Evolutionary conservation across 2,329 filamentous ascomycete species (phyloP).

Genomic region (Magnaporthiopsis rhizophila): DNA sequence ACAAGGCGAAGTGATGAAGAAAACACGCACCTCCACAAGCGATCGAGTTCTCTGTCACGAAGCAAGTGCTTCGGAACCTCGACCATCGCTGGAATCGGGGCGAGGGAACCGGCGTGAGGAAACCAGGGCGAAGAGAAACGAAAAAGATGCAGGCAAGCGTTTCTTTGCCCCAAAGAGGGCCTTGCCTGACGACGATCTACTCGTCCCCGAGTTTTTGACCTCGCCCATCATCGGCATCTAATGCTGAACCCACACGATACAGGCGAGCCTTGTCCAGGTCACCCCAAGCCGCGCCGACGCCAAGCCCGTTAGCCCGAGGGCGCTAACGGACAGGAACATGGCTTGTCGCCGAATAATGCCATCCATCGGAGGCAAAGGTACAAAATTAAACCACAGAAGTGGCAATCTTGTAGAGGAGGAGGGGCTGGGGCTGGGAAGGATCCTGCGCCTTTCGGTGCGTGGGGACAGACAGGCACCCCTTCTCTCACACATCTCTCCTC

Average conservation of each 20-base stretch:
- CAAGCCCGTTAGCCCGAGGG: not conserved
- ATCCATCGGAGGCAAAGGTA: not conserved
- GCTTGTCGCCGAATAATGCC: not conserved
- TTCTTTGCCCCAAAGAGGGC: too few relatives aligned
- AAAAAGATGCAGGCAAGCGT: not conserved
- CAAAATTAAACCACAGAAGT: not conserved
- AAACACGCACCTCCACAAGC: not conserved
- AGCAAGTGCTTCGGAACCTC: not conserved
- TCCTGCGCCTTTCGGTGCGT: not conserved
- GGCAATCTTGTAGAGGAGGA: not conserved
- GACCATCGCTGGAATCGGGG: too few relatives aligned
- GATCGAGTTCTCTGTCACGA: not conserved
- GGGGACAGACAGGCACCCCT: not conserved
- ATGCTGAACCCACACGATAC: not conserved
- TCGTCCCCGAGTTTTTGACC: not conserved
- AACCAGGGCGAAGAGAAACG: not conserved
- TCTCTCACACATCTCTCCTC: too few relatives aligned
- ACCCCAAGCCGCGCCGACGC: not conserved
- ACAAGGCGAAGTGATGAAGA: not conserved
- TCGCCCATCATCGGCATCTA: not conserved
- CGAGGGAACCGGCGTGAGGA: too few relatives aligned
- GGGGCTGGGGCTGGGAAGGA: not conserved
- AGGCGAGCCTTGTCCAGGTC: not conserved
- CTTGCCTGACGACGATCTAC: not conserved
- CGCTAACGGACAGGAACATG: not conserved